Base-by-base conservation (phyloP, 1,284 basidiomycete species). In the Mrakiaceae sp. region DNA sequence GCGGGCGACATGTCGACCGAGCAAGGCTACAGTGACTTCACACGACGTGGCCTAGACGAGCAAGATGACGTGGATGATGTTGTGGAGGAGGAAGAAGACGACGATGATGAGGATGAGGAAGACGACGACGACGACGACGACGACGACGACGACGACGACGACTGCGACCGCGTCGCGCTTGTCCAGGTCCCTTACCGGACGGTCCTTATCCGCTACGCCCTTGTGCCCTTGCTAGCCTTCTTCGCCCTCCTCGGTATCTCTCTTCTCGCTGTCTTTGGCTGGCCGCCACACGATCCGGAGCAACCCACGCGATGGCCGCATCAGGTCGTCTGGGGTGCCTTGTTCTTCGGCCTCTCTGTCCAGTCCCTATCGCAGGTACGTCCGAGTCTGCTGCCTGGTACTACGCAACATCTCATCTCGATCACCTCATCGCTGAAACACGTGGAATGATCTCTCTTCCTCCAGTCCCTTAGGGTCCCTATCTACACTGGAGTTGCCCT, bases 321-420 rank as follows among this genome's bases (percentile, higher is more conserved):
- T 56, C 54, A 9, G 2, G 60, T 56, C 8, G 14, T 55, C 12
- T 58, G 50, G 16, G 27, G 44, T 9, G 44, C 54, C 14, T 54
- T 49, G 27, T 39, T 66, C 16, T 49, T 62, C 39, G 64, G 64
- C 3, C 54, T 66, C 10, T 47, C 60, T 11, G 39, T 66, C 54
- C 60, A 66, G 7, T 66, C 64, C 8, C 57, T 66, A 9, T 48
- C 64, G n/a, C 64, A 66, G 52, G 64, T 65, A 5, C 46, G 60
- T 65, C 6, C 39, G 10, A 7, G 27, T 27, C 52, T 42, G 12
- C 49, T 27, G 16, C 44, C 5, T 8, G 44, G 14, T 8, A 14
- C 5, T 39, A 11, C 16, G 49, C 27, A 7, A 27, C 5, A 39
- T 12, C 49, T 39, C n/a, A 0, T 40, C 6, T 43, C 47, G 49